phyloP scores from a whole-genome alignment of 2,329 filamentous ascomycete species.

The Talaromyces atroroseus region DNA sequence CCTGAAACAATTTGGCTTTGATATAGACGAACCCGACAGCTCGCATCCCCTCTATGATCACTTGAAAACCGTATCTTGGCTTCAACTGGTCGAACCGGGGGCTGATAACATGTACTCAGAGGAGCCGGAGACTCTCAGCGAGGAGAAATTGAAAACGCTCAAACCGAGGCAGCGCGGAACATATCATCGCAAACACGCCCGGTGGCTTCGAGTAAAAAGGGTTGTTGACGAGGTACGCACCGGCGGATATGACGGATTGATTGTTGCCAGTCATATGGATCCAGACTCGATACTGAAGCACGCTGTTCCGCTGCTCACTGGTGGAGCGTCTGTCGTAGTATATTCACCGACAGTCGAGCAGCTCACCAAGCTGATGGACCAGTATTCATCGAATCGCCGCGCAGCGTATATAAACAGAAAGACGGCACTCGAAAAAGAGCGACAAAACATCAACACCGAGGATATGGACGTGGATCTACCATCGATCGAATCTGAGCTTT shows the following conservation, averaged over 20 bases:
- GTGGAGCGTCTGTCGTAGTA: constrained; percentile 77
- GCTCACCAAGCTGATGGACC: constrained; percentile 69
- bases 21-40: constrained; percentile 58
- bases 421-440: constrained; percentile 23
- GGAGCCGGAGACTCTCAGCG: constrained; percentile 55
- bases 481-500: constrained; percentile 18
- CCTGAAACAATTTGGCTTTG: constrained; percentile 85
- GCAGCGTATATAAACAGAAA: constrained; percentile 58
- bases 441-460: constrained; percentile 26
- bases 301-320: constrained; percentile 71
- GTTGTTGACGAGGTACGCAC: constrained; percentile 69
- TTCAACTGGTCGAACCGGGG: constrained; percentile 76
- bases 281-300: constrained; percentile 68
- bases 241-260: constrained; percentile 76
- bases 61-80: constrained; percentile 81
- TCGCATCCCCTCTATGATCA: constrained; percentile 75
- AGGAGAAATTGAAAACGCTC: constrained; percentile 60
- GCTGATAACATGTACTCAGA: constrained; percentile 68
- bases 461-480: constrained; percentile 17
- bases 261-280: constrained; percentile 79
- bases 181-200: constrained; percentile 81
- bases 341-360: constrained; percentile 80
- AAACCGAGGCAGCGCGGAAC: constrained; percentile 78
- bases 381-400: constrained; percentile 74
- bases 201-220: constrained; percentile 67